Base-by-base conservation (phyloP, 768 basidiomycete species). In the Strobilomyces dryophilus region DNA sequence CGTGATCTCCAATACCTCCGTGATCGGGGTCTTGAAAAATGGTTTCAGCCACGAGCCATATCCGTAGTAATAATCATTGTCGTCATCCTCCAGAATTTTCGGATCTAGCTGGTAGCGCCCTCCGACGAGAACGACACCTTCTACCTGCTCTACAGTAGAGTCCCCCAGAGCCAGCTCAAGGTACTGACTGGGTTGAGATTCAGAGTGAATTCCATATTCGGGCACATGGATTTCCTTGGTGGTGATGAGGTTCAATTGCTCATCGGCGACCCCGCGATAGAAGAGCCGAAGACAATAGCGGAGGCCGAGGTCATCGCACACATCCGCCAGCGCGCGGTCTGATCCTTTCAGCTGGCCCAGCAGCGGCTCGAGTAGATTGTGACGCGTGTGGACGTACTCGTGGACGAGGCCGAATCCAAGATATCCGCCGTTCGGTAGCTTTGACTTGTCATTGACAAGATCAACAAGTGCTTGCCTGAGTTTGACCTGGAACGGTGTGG, bases 391-490 rank as follows among this genome's bases (percentile, higher is more conserved):
- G 11, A 57, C 41, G 37, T 61, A 57, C 26, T 61, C 51, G 41
- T 61, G 60, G 7, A 24, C 29, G 34, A 61, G 59, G 31, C 60
- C 53, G 2, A 57, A 60, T 9, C 59, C 55, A 0, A 57, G 48
- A 36, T 61, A 57, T 1, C 60, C 58, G 1, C 60, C 54, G 2
- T 32, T 43, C n/a, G 49, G 51, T 8, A 56, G 58, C 2, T 2
- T 53, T 3, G 49, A 53, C 12, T 21, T 26, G 29, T 53, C 44
- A 11, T 51, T 49, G 12, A 41, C 46, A 9, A 44, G 5, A 31
- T 53, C 35, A 1, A n/a, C 32, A 0, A 60, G 45, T 0, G 52
- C 47, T 12, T 49, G 50, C 12, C 43, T 52, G n/a, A 59, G 49
- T 8, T 49, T 1, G 47, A 48, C 1, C 15, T 46, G 31, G 9